These are phyloP conservation scores for Wickerhamiella nectarea DNA, from an alignment of 805 yeast genomes.

Conservation along the genomic window DNA sequence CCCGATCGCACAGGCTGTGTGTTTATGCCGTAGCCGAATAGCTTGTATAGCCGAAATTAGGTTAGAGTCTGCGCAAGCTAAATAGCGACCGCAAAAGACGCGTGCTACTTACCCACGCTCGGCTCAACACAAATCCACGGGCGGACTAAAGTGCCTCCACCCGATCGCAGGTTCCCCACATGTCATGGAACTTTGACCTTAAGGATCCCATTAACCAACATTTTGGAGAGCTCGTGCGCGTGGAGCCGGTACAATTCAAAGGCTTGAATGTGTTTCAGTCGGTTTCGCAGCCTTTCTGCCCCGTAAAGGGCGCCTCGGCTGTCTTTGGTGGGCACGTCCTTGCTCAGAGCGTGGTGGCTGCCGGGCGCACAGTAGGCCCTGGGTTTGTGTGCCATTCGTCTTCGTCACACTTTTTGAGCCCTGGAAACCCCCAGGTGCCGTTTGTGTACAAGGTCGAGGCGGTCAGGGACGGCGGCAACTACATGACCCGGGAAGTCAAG, in stretches of 20 bases:
- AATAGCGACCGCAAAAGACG: too few relatives aligned
- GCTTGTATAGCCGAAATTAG: too few relatives aligned
- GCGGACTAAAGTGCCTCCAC: too few relatives aligned
- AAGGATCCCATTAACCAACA: constrained; percentile 8
- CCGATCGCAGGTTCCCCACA: not conserved
- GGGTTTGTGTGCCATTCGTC: constrained; percentile 18
- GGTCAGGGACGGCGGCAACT: constrained; percentile 21
- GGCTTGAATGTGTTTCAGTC: constrained; percentile 14
- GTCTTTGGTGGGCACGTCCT: constrained; percentile 24
- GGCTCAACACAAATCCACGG: too few relatives aligned
- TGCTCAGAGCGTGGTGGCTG: constrained; percentile 21
- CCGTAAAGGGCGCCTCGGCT: constrained; percentile 18
- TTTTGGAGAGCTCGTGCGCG: constrained; percentile 11
- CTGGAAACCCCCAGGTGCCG: constrained; percentile 21
- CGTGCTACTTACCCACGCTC: too few relatives aligned
- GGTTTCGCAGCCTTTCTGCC: constrained; percentile 18
- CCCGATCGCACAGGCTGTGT: too few relatives aligned
- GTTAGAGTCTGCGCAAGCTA: too few relatives aligned
- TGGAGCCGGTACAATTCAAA: constrained; percentile 2
- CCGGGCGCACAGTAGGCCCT: constrained; percentile 17
- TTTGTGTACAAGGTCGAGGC: constrained; percentile 21
- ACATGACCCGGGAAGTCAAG: constrained; percentile 19
- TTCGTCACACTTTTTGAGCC: constrained; percentile 22
- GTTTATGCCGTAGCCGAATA: too few relatives aligned
- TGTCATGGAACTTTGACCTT: constrained; percentile 6